phyloP scores from a whole-genome alignment of 257 asterid species.

The Avicennia marina region DNA sequence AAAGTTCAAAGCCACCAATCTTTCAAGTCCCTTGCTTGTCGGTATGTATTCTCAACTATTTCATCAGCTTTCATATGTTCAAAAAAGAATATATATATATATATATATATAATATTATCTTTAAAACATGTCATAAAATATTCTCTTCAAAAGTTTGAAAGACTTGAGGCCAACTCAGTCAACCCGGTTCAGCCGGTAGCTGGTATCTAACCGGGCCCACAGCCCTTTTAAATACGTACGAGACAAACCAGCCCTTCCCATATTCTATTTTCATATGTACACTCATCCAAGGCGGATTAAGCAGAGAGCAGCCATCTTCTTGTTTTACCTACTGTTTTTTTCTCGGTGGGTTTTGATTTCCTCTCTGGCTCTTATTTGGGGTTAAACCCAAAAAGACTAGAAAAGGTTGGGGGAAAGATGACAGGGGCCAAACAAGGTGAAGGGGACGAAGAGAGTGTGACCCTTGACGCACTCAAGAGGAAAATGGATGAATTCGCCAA shows the following conservation, averaged over 20 bases:
- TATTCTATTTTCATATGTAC: background rate
- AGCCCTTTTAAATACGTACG: background rate
- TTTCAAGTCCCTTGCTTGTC: background rate
- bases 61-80: too few relatives aligned
- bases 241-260: background rate
- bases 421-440: background rate
- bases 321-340: background rate
- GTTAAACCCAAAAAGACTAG: background rate
- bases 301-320: background rate
- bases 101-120: too few relatives aligned
- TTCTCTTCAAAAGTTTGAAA: too few relatives aligned
- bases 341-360: background rate
- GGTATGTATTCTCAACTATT: background rate
- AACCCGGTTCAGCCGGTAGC: background rate
- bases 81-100: too few relatives aligned
- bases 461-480: constrained; percentile 20
- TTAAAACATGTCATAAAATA: too few relatives aligned
- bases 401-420: background rate
- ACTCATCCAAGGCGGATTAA: background rate
- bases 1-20: background rate
- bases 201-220: background rate
- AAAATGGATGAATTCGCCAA: constrained; percentile 30
- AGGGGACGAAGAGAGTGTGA: constrained; percentile 11
- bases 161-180: too few relatives aligned
- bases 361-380: background rate